Percentiles rank a stretch among this genome's conserved stretches.
Evolutionary conservation across 2,329 filamentous ascomycete genomes (phyloP).

Genomic region (Sporothrix inflata): DNA sequence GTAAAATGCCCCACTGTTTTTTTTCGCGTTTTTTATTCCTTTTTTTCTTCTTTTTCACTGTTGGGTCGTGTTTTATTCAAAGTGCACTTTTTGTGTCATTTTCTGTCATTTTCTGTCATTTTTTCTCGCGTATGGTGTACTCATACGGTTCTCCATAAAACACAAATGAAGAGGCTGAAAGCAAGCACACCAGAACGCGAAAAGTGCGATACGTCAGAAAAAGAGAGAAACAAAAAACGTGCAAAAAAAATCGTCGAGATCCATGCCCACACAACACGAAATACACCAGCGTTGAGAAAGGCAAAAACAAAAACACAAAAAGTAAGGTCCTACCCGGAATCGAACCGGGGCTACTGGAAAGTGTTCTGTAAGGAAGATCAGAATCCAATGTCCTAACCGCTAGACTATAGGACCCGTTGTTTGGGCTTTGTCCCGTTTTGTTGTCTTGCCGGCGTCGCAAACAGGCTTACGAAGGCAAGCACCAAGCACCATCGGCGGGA

Average conservation of each 20-base stretch:
- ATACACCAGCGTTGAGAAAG: background rate
- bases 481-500: too few species aligned
- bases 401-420: constrained; percentile 29
- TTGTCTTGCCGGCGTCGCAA: constrained; percentile 4
- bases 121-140: too few species aligned
- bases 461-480: background rate
- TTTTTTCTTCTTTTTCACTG: too few species aligned
- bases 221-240: too few species aligned
- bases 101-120: background rate
- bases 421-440: background rate
- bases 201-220: background rate
- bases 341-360: constrained; percentile 31
- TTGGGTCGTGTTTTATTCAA: background rate
- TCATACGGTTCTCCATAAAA: too few species aligned
- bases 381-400: constrained; percentile 32
- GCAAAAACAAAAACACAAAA: constrained; percentile 3
- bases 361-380: constrained; percentile 14
- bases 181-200: too few species aligned
- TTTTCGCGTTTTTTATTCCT: too few species aligned
- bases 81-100: background rate
- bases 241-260: background rate
- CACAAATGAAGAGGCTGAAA: too few species aligned
- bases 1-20: background rate
- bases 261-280: too few species aligned
- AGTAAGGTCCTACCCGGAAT: constrained; percentile 27